Percentiles rank a stretch among this genome's conserved stretches.
Conservation (phyloP, 2,329 filamentous ascomycete species). For the Emergomyces orientalis region DNA sequence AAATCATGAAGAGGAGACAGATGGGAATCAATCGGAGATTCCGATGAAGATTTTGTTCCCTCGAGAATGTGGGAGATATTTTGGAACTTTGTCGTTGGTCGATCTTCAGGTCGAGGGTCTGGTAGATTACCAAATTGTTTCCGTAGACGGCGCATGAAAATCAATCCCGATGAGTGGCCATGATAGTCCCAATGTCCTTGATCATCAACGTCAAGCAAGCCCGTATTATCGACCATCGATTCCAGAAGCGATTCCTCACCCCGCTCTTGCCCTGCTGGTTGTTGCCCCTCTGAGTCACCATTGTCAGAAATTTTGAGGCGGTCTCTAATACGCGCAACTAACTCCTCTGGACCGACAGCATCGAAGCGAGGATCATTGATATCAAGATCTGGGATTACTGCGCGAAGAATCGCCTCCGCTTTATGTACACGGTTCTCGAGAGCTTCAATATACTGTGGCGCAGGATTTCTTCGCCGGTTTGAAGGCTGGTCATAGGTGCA, state of each 20-base stretch:
- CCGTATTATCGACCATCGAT: slow-evolving; percentile 91
- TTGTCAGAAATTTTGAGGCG: slow-evolving; percentile 18
- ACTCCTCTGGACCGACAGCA: slow-evolving; percentile 55
- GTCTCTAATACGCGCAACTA: slow-evolving; percentile 37
- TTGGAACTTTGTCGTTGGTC: slow-evolving; percentile 39
- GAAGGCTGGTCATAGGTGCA: slow-evolving; percentile 95
- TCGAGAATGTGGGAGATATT: slow-evolving; percentile 54
- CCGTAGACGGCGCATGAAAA: slow-evolving; percentile 78
- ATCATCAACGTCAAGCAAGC: slow-evolving; percentile 84
- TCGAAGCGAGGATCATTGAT: slow-evolving; percentile 78
- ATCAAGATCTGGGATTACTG: slow-evolving; percentile 74
- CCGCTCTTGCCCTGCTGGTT: slow-evolving; percentile 28
- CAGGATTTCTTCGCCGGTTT: slow-evolving; percentile 80
- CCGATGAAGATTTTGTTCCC: slow-evolving; percentile 55
- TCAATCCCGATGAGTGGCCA: slow-evolving; percentile 81
- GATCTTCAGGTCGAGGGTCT: slow-evolving; percentile 41
- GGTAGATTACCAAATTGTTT: slow-evolving; percentile 72
- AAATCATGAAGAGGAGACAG: slow-evolving; percentile 54
- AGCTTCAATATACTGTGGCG: slow-evolving; percentile 86
- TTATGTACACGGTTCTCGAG: slow-evolving; percentile 74
- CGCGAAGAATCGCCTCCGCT: slow-evolving; percentile 68
- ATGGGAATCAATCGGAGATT: slow-evolving; percentile 53
- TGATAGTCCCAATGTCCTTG: slow-evolving; percentile 91
- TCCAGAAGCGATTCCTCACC: slow-evolving; percentile 66
- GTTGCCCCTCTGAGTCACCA: slow-evolving; percentile 16